phyloP scores from a whole-genome alignment of 1,139 yeast genomes.

The Candida tetrigidarum region DNA sequence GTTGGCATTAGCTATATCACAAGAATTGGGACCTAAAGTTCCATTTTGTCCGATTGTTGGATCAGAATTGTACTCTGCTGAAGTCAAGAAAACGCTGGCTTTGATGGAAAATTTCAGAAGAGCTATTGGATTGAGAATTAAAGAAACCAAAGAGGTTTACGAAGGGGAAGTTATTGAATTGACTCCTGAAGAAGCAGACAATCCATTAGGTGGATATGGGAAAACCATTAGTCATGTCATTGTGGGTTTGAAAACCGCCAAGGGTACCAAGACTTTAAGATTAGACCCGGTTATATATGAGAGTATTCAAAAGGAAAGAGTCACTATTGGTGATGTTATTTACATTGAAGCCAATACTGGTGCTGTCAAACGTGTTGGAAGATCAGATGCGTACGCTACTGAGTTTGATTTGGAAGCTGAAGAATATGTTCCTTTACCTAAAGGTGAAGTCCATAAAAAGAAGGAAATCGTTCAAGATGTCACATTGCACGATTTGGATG shows the following conservation, averaged over 20 bases:
- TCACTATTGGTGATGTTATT: conserved; percentile 93
- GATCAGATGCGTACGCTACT: conserved; percentile 98
- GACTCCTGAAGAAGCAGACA: conserved; percentile 96
- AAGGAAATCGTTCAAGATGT: conserved; percentile 98
- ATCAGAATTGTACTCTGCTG: conserved; percentile 93
- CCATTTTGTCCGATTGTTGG: conserved; percentile 99
- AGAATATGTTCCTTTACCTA: conserved; percentile 97
- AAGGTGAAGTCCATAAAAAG: conserved; percentile 98
- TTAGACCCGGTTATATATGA: conserved; percentile 96
- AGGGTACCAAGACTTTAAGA: conserved; percentile 91
- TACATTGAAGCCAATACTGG: conserved; percentile 98
- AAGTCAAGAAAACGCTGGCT: conserved; percentile 96
- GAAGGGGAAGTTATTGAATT: conserved; percentile 98
- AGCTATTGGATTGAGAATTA: conserved; percentile 94
- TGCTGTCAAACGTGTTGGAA: conserved; percentile 95
- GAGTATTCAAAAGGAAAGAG: conserved; percentile 93
- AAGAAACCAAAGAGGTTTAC: conserved; percentile 96
- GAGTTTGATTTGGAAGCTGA: conserved; percentile 98
- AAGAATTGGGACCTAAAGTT: conserved; percentile 97
- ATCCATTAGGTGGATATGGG: conserved; percentile 97
- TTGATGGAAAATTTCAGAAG: conserved; percentile 97
- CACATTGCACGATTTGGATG: conserved; percentile 92
- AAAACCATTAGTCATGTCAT: conserved; percentile 94
- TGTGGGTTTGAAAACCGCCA: conserved; percentile 93
- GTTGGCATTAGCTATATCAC: conserved; percentile 92